Conservation (phyloP, 306 rosid species). For the Dryas alaskensis region DNA sequence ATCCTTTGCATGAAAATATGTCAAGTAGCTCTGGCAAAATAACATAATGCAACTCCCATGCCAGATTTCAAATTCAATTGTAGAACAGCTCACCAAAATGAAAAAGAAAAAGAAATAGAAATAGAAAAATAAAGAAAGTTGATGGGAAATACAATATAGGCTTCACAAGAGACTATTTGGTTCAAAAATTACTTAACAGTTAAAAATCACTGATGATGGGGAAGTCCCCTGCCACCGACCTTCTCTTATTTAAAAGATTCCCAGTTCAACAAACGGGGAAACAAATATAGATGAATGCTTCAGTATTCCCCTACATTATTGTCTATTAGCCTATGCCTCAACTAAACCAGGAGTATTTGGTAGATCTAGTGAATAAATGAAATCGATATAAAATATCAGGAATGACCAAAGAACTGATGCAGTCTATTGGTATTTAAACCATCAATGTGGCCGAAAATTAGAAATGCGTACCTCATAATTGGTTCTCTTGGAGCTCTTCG, state of each 20-base stretch:
- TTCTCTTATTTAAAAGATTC: background rate
- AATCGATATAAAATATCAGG: background rate
- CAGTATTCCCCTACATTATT: background rate
- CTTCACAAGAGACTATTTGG: background rate
- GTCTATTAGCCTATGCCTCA: background rate
- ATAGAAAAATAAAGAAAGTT: background rate
- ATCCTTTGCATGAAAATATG: background rate
- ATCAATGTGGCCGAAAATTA: background rate
- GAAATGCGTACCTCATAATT: constrained; percentile 47
- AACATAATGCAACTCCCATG: background rate
- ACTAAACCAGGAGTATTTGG: background rate
- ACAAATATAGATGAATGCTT: background rate
- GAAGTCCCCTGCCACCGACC: background rate
- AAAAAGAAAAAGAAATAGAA: background rate
- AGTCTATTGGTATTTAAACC: background rate
- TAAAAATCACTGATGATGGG: background rate
- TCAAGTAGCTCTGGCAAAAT: background rate
- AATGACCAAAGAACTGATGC: background rate
- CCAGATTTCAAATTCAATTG: background rate
- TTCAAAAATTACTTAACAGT: background rate
- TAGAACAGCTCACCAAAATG: background rate
- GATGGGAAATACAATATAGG: background rate
- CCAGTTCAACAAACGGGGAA: background rate
- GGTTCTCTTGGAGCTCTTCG: constrained; percentile 47
- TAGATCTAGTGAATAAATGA: background rate